Base-by-base conservation (phyloP, 1,139 yeast genomes). In the Kurtzmaniella quercitrusa region DNA sequence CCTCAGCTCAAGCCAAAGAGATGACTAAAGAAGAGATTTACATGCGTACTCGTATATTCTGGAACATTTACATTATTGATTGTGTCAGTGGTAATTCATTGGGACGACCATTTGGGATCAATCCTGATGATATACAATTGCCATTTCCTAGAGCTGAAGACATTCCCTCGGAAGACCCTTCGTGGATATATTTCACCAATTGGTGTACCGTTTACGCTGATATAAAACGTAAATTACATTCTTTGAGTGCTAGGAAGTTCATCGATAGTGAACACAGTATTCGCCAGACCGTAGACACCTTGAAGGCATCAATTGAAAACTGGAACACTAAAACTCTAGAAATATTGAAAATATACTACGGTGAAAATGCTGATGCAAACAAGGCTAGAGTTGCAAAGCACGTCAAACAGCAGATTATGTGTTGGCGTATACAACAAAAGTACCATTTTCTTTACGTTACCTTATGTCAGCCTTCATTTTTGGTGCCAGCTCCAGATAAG, bases 61-160 rank as follows among this genome's bases (percentile, higher is more conserved):
- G 81, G 81, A 68, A 76, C 40, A 72, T 74, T 10, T 75, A 71
- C 48, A 69, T 68, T 43, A 70, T 70, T 57, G 82, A 77, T 49
- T 53, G 77, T 38, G 53, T 70, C 15, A 65, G 75, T 15, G 66
- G 77, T 1, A 60, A 70, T 1, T 63, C 77, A 3, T 52, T 73
- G 12, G 77, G 78, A 1, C 59, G 77, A 43, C 70, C 73, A 2
- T 64, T 72, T 15, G 66, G 72, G 1, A 63, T 77, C 15, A 66
- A 66, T 34, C 78, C 75, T 43, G 72, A 68, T 43, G 77, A 75
- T 48, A 68, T 76, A 31, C 68, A 68, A 43, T 65, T 71, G 1
- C 75, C 75, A 0, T 48, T 63, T 10, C 79, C 81, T 36, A 3
- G 21, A 12, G 19, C 15, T 36, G 38, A 36, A 3, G 25, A 18